These are phyloP conservation scores for Penicillium carneum DNA, from an alignment of 2,329 filamentous ascomycete species.

Conservation along the genomic window DNA sequence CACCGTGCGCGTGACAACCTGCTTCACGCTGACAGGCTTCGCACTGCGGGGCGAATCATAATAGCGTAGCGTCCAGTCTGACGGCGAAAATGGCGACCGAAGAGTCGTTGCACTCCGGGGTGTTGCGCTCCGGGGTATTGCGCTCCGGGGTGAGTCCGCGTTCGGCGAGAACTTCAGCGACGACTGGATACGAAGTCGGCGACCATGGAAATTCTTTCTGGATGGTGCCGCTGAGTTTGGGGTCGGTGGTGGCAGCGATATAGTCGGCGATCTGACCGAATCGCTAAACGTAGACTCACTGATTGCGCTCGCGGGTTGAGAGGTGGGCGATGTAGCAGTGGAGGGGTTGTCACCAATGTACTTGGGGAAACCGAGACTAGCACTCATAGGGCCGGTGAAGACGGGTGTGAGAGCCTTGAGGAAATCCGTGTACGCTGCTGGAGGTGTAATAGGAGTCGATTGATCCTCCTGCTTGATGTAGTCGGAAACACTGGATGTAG, in stretches of 20 bases:
- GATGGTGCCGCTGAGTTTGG: slow-evolving; percentile 64
- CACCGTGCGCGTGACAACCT: slow-evolving; percentile 92
- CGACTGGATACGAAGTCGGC: slow-evolving; percentile 77
- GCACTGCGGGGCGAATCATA: slow-evolving; percentile 68
- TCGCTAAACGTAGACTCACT: slow-evolving; percentile 57
- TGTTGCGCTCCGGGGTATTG: slow-evolving; percentile 10
- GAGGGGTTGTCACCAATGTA: slow-evolving; percentile 42
- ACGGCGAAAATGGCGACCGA: slow-evolving; percentile 80
- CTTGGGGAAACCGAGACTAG: slow-evolving; percentile 57
- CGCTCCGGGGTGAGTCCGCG: slow-evolving; percentile 52
- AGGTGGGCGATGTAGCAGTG: slow-evolving; percentile 47
- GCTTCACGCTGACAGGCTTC: slow-evolving; percentile 74
- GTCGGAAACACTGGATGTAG: slow-evolving; percentile 59
- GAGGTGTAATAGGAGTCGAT: slow-evolving; percentile 89
- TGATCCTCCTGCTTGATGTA: slow-evolving; percentile 74
- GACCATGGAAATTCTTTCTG: slow-evolving; percentile 42
- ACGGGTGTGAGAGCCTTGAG: slow-evolving; percentile 79
- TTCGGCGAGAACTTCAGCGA: slow-evolving; percentile 69
- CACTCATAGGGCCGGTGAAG: slow-evolving; percentile 72
- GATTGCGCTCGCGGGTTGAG: slow-evolving; percentile 50
- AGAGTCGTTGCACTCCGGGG: slow-evolving; percentile 58
- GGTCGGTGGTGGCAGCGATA: slow-evolving; percentile 66
- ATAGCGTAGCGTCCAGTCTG: slow-evolving; percentile 76
- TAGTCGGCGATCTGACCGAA: slow-evolving; percentile 57
- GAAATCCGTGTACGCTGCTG: slow-evolving; percentile 89